Base-by-base conservation (phyloP, 371 early-diverging fungal species). In the Rhizopus stolonifer region DNA sequence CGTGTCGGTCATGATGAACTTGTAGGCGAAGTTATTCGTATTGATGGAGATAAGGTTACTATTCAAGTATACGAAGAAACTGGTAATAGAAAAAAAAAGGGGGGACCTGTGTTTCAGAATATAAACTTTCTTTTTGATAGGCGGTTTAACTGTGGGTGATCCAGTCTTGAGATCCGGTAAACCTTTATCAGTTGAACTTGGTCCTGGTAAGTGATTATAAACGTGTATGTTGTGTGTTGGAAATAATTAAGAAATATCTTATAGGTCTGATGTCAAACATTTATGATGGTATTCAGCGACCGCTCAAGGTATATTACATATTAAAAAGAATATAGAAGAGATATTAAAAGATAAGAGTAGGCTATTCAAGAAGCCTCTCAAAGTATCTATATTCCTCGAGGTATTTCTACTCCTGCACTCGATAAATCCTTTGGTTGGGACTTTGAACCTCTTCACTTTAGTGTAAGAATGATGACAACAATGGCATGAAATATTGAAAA, bases 1-100 rank as follows among this genome's bases (percentile, higher is more conserved):
- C 97, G 99, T 69, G 99, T 99, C 21, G 99, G 99, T 50, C 91
- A 96, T 72, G 79, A 86, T 62, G 98, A 96, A 57, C 85, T 99
- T 49, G 92, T 99, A 31, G 99, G 99, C 57, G 99, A 99, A 81
- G 99, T 99, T 61, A 99, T 99, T 72, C 94, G 97, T 79, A 95
- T 99, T 54, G 99, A 99, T 43, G 91, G 91, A 54, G 98, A 99
- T 75, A 98, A 95, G 78, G 94, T 95, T 15, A 99, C 99, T 24
- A 93, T 99, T 58, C 99, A 99, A 79, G 99, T 99, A 18, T 99
- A 99, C 84, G 99, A 99, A 73, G 99, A 99, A 78, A 99, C 99
- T 49, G 87, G 94, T 90, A 79, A 57, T 72, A 42, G 7, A 19
- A 42, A 42, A 21, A 21, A 42, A n/a, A 21, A 9, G 25, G 14